Evolutionary conservation across 1,284 basidiomycete species (phyloP).

Genomic region (Apiotrichum sp.): DNA sequence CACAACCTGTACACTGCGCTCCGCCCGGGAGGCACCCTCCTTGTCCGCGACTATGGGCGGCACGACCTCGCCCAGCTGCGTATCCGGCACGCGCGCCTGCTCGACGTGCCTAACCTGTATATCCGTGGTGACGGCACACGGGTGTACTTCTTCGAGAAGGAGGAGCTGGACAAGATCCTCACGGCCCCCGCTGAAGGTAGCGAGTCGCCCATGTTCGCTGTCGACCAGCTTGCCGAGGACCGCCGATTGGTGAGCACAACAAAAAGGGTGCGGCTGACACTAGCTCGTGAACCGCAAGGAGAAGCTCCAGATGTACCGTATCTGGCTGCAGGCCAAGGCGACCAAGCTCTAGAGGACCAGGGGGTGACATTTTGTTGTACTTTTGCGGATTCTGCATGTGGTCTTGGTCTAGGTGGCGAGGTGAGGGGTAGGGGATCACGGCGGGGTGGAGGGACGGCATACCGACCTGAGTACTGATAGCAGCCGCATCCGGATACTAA

Average conservation of each 20-base stretch:
- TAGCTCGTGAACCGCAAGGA: constrained; percentile 79
- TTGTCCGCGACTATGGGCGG: constrained; percentile 91
- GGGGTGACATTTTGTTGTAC: no score
- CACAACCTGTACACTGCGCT: constrained; percentile 81
- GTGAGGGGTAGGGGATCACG: no score
- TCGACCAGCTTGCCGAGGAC: constrained; percentile 76
- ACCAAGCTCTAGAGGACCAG: constrained; percentile 50
- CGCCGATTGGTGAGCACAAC: constrained; percentile 56
- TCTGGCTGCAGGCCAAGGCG: constrained; percentile 90
- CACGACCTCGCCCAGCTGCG: constrained; percentile 90
- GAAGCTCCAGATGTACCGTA: constrained; percentile 89
- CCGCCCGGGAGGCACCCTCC: constrained; percentile 76
- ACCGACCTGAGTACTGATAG: no score
- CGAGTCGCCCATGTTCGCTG: constrained; percentile 54
- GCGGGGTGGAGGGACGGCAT: no score
- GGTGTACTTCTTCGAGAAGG: constrained; percentile 86
- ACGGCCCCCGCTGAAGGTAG: constrained; percentile 52
- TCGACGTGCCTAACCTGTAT: constrained; percentile 92
- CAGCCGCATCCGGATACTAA: no score
- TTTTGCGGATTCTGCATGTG: no score
- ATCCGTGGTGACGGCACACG: constrained; percentile 93
- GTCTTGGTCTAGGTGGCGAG: no score
- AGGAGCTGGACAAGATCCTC: constrained; percentile 74
- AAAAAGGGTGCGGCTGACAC: neutral
- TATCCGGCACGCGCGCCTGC: constrained; percentile 78